Percentiles rank a stretch among this genome's conserved stretches.
phyloP scores from a whole-genome alignment of 2,329 filamentous ascomycete genomes.

The Calonectria multiphialidica region DNA sequence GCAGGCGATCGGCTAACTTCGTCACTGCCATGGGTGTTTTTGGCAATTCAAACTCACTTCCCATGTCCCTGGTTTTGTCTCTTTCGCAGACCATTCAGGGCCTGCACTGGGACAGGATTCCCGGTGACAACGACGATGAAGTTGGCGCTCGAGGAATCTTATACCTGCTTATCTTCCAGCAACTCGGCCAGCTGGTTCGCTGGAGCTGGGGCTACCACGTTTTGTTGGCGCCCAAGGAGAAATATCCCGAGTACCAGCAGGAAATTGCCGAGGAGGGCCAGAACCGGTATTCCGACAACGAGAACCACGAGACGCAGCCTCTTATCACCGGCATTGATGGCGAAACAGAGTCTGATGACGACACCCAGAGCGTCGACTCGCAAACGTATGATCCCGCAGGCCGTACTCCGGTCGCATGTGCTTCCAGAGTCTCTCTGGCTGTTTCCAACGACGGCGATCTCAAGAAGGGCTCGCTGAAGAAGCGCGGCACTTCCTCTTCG shows the following conservation, averaged over 20 bases:
- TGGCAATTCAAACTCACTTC: conserved; percentile 97
- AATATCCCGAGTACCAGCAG: conserved; percentile 74
- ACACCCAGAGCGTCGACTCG: conserved; percentile 55
- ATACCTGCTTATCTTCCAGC: conserved; percentile 97
- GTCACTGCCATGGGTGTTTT: conserved; percentile 98
- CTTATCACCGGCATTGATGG: conserved; percentile 55
- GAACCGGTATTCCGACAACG: conserved; percentile 63
- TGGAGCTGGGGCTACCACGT: conserved; percentile 99
- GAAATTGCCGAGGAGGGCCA: conserved; percentile 69
- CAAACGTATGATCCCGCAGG: conserved; percentile 66
- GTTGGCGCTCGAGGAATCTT: conserved; percentile 94
- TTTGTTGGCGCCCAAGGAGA: conserved; percentile 85
- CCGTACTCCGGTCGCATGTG: conserved; percentile 64
- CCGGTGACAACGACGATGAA: conserved; percentile 94
- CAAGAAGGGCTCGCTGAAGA: conserved; percentile 47
- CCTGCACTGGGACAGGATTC: conserved; percentile 92
- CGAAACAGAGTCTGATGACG: conserved; percentile 54
- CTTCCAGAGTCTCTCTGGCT: conserved; percentile 62
- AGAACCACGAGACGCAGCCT: conserved; percentile 58
- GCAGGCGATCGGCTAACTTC: conserved; percentile 90
- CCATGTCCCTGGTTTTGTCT: conserved; percentile 95
- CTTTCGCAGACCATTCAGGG: conserved; percentile 92
- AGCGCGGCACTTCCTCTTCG: conserved; percentile 37
- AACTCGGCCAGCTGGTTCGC: conserved; percentile 92
- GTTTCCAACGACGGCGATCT: conserved; percentile 62